Conservation (phyloP, 2,329 filamentous ascomycete species). For the Alternaria sp. region DNA sequence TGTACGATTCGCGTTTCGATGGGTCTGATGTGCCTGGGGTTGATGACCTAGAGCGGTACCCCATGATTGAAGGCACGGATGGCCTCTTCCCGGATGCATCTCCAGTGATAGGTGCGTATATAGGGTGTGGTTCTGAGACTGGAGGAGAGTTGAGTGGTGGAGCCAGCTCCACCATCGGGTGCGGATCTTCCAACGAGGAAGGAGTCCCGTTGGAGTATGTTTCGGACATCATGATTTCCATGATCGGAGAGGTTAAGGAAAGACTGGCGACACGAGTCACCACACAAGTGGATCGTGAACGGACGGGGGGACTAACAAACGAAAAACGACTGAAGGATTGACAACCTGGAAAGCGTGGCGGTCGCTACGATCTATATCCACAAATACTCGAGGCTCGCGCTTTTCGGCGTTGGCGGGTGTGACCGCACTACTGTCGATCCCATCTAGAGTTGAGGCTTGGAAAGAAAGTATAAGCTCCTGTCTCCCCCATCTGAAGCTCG, state of each 20-base stretch:
- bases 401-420: neutral
- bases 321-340: neutral
- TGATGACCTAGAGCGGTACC: neutral
- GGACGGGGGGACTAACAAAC: neutral
- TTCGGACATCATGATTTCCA: slow-evolving; percentile 4
- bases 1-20: slow-evolving; percentile 34
- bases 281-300: slow-evolving; percentile 1
- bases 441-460: neutral
- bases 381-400: neutral
- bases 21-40: neutral
- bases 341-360: neutral
- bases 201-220: slow-evolving; percentile 6
- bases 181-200: slow-evolving; percentile 6
- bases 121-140: slow-evolving; percentile 15
- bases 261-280: neutral
- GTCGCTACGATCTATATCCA: neutral
- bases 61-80: neutral
- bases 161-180: slow-evolving; percentile 23
- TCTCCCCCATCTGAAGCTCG: neutral
- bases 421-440: slow-evolving; percentile 1
- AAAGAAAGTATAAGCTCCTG: slow-evolving; percentile 1
- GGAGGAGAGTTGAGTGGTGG: slow-evolving; percentile 16
- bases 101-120: slow-evolving; percentile 5
- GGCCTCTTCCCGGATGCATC: neutral
- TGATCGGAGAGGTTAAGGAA: neutral